These are phyloP conservation scores for Populus alba DNA, from an alignment of 345 rosid species.

Conservation along the genomic window DNA sequence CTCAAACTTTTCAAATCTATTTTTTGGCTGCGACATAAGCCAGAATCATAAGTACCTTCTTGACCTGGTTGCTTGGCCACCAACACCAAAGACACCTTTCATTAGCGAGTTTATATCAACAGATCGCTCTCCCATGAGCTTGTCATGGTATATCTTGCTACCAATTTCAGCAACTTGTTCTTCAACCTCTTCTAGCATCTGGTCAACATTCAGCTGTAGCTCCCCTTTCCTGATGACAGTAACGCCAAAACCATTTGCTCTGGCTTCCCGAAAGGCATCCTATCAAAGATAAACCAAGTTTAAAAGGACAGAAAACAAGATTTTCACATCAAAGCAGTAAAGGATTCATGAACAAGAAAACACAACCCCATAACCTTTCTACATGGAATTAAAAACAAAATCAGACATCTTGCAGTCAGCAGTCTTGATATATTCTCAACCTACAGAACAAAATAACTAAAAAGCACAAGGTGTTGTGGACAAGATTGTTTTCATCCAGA, in stretches of 20 bases:
- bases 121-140: conserved; percentile 68
- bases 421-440: neutral
- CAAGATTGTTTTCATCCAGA: neutral
- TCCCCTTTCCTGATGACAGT: conserved; percentile 80
- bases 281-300: conserved; percentile 20
- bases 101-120: conserved; percentile 73
- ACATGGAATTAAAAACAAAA: neutral
- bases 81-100: conserved; percentile 63
- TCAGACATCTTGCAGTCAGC: conserved; percentile 5
- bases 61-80: conserved; percentile 22
- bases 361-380: neutral
- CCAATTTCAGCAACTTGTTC: conserved; percentile 75
- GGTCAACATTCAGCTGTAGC: conserved; percentile 71
- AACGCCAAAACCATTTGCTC: conserved; percentile 73
- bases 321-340: neutral
- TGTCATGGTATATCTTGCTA: conserved; percentile 81
- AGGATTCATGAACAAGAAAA: neutral
- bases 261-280: conserved; percentile 89
- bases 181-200: conserved; percentile 76
- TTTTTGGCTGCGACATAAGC: neutral
- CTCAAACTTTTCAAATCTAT: neutral
- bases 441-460: neutral
- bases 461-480: neutral
- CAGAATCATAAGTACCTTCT: conserved; percentile 32
- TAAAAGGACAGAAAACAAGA: neutral